phyloP scores from a whole-genome alignment of 2,329 filamentous ascomycete species.

The Fusarium sp. region DNA sequence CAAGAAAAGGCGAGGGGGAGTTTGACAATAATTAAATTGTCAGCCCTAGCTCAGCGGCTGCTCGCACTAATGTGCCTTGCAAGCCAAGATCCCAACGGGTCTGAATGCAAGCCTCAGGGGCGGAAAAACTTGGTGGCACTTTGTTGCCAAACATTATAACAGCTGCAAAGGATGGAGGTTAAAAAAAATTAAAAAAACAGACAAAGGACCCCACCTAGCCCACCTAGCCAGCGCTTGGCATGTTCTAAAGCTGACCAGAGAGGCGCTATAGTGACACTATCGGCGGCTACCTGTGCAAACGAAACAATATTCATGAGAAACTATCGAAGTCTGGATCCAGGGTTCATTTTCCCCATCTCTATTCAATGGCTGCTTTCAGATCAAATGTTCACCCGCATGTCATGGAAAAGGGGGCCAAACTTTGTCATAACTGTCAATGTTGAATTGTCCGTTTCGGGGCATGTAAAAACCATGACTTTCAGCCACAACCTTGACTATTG shows the following conservation, averaged over 20 bases:
- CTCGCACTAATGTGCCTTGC: background rate
- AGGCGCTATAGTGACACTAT: conserved; percentile 25
- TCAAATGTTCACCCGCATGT: background rate
- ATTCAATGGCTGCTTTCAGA: background rate
- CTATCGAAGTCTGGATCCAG: conserved; percentile 34
- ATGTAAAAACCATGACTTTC: background rate
- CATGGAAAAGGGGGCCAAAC: background rate
- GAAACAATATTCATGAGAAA: conserved; percentile 32
- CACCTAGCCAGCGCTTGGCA: conserved; percentile 6
- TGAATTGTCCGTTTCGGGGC: conserved; percentile 12
- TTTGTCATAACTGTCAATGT: background rate
- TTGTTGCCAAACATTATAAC: background rate
- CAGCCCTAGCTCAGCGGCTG: conserved; percentile 8
- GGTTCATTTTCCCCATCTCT: background rate
- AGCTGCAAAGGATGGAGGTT: conserved; percentile 1
- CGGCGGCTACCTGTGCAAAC: conserved; percentile 30
- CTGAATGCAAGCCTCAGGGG: conserved; percentile 29
- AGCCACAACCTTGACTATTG: conserved; percentile 27
- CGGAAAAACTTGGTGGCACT: background rate
- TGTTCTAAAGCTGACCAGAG: conserved; percentile 5
- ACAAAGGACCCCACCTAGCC: background rate
- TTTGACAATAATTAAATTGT: conserved; percentile 10
- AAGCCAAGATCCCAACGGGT: background rate
- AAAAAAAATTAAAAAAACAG: background rate
- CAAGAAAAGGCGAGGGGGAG: background rate